Evolutionary conservation across 2,329 filamentous ascomycete species (phyloP).

Genomic region (Talaromyces sp.): DNA sequence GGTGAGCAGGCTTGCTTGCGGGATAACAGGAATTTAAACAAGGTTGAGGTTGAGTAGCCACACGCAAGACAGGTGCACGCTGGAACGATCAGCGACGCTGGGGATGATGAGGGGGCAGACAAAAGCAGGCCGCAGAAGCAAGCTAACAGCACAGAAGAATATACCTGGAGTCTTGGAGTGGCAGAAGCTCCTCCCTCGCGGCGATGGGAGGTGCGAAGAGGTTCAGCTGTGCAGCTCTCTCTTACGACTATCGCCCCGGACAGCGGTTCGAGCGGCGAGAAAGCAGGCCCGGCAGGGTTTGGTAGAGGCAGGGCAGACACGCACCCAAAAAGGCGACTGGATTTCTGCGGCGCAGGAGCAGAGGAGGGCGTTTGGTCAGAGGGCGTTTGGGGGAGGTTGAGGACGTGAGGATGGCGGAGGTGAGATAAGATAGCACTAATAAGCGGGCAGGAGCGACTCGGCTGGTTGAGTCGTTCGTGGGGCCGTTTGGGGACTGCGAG

Average conservation of each 20-base stretch:
- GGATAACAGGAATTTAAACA: background rate
- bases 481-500: background rate
- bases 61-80: background rate
- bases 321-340: background rate
- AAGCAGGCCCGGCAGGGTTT: background rate
- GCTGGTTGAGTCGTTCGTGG: background rate
- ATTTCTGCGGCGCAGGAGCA: background rate
- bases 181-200: background rate
- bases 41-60: background rate
- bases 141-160: background rate
- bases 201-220: background rate
- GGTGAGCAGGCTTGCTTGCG: constrained; percentile 34
- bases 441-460: background rate
- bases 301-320: background rate
- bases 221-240: background rate
- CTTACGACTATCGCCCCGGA: background rate
- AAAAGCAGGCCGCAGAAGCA: background rate
- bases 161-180: background rate
- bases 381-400: background rate
- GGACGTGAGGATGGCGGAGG: background rate
- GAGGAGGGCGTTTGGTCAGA: background rate
- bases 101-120: background rate
- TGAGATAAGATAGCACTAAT: background rate
- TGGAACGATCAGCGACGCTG: background rate
- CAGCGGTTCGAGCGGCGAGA: background rate